phyloP scores from a whole-genome alignment of 2,329 filamentous ascomycete genomes.

The Knufia fluminis region DNA sequence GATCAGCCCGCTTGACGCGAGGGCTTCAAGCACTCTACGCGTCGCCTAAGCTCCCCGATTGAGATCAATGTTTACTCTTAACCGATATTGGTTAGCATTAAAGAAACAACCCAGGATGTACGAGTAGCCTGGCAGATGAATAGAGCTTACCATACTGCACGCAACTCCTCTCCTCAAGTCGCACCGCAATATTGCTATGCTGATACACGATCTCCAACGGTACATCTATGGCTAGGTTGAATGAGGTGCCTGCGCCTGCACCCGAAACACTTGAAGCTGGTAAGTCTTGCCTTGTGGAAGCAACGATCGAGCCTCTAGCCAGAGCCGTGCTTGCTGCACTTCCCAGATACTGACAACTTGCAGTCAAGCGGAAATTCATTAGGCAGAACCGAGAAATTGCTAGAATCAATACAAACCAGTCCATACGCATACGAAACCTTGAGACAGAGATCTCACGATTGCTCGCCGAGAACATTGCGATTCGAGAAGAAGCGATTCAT shows the following conservation, averaged over 20 bases:
- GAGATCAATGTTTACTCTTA: not conserved
- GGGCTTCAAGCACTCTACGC: too few species aligned
- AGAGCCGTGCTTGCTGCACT: not conserved
- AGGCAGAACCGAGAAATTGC: slow-evolving; percentile 59
- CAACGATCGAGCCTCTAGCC: too few species aligned
- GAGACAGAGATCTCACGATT: slow-evolving; percentile 54
- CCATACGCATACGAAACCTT: slow-evolving; percentile 53
- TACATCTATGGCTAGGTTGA: slow-evolving; percentile 39
- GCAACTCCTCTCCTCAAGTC: too few species aligned
- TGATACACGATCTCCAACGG: not conserved
- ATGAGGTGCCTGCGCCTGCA: slow-evolving; percentile 35
- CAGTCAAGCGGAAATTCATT: slow-evolving; percentile 56
- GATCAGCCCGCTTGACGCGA: too few species aligned
- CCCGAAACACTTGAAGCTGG: slow-evolving; percentile 40
- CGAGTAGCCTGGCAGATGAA: not conserved
- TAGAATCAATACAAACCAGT: slow-evolving; percentile 55
- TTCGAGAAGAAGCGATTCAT: slow-evolving; percentile 50
- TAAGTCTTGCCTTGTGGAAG: slow-evolving; percentile 26
- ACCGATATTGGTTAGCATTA: not conserved
- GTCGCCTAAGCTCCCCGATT: slow-evolving; percentile 3
- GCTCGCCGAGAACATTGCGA: slow-evolving; percentile 50
- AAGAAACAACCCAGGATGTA: not conserved
- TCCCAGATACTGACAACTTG: not conserved
- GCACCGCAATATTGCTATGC: slow-evolving; percentile 8
- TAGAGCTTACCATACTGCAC: too few species aligned